These are phyloP conservation scores for Suillus paluster DNA, from an alignment of 768 basidiomycete genomes.

Conservation along the genomic window DNA sequence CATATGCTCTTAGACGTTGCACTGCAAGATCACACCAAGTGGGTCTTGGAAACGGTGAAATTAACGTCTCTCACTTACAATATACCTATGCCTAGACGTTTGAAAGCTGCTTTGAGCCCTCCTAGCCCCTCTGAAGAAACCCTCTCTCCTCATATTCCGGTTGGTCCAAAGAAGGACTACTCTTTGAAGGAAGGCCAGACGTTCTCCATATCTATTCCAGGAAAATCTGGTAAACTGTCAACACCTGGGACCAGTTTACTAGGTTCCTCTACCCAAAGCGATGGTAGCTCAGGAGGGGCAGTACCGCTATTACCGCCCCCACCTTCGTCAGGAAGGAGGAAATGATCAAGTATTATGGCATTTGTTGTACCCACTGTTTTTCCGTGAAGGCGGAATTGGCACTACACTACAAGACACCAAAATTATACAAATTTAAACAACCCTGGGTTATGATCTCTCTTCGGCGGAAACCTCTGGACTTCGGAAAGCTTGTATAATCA, in stretches of 20 bases:
- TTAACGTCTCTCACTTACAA: constrained; percentile 1
- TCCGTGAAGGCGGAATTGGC: not conserved
- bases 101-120: constrained; percentile 64
- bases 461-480: too few species aligned
- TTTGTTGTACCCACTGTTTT: not conserved
- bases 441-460: not conserved
- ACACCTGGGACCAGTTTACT: constrained; percentile 43
- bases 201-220: constrained; percentile 89
- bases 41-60: constrained; percentile 13
- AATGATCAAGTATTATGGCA: constrained; percentile 26
- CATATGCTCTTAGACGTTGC: constrained; percentile 65
- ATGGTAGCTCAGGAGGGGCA: constrained; percentile 39
- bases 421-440: not conserved
- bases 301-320: constrained; percentile 86
- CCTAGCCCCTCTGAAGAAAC: constrained; percentile 44
- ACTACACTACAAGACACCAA: not conserved
- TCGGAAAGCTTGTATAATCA: not conserved
- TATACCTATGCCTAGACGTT: constrained; percentile 48
- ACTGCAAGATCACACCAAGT: constrained; percentile 87
- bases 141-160: constrained; percentile 69
- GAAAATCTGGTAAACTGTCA: constrained; percentile 52
- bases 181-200: constrained; percentile 95
- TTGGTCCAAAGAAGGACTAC: constrained; percentile 91
- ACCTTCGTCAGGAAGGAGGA: constrained; percentile 62
- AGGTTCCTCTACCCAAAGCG: constrained; percentile 34